phyloP scores from a whole-genome alignment of 176 grass and related monocot species.

The Otatea glauca region DNA sequence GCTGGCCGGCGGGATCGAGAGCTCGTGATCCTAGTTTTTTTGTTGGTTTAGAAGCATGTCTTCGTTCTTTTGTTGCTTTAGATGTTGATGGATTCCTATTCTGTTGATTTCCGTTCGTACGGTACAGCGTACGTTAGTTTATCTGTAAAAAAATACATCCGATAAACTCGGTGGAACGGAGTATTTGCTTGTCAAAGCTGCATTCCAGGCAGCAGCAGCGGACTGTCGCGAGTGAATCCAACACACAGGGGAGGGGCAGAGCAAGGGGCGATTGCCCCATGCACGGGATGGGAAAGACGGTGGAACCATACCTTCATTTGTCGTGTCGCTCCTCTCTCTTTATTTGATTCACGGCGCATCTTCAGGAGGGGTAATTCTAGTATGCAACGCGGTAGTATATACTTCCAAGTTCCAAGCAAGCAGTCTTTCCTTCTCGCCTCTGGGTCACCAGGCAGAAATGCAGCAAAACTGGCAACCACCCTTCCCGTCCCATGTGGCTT shows the following conservation, averaged over 20 bases:
- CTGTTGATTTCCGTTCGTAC: too few relatives aligned
- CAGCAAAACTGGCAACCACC: neutral
- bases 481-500: conserved; percentile 55
- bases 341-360: neutral
- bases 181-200: conserved; percentile 42
- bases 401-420: conserved; percentile 12
- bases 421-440: neutral
- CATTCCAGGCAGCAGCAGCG: conserved; percentile 28
- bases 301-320: neutral
- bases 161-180: too few relatives aligned
- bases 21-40: too few relatives aligned
- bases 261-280: neutral
- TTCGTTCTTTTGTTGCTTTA: too few relatives aligned
- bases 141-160: too few relatives aligned
- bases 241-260: conserved; percentile 25
- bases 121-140: too few relatives aligned
- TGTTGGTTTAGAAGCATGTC: too few relatives aligned
- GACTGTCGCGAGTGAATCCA: conserved; percentile 37
- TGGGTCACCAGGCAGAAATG: conserved; percentile 17
- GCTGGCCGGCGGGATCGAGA: too few relatives aligned
- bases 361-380: neutral
- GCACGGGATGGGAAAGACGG: conserved; percentile 3
- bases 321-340: neutral
- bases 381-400: neutral
- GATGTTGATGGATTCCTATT: too few relatives aligned